Evolutionary conservation across 2,329 filamentous ascomycete genomes (phyloP).

Genomic region (Nemania sp.): DNA sequence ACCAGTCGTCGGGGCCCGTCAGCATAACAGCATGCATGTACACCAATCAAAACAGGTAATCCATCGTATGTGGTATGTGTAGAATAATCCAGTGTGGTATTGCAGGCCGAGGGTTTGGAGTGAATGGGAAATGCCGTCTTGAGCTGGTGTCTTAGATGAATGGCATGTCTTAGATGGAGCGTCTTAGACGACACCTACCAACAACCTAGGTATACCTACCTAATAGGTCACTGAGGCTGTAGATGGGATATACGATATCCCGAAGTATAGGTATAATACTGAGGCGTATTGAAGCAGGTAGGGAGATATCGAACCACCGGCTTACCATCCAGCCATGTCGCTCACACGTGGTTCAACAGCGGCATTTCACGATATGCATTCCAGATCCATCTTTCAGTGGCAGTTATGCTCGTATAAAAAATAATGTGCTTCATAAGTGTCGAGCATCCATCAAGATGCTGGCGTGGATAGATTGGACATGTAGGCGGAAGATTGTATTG

Average conservation of each 20-base stretch:
- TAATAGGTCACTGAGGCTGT: too few relatives aligned
- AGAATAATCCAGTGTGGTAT: conserved; percentile 9
- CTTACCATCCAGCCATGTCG: conserved; percentile 14
- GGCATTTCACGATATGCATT: conserved; percentile 23
- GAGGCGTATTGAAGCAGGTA: neutral
- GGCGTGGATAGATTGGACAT: conserved; percentile 1
- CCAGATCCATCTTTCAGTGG: conserved; percentile 21
- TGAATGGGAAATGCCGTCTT: neutral
- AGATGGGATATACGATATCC: too few relatives aligned
- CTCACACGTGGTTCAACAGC: conserved; percentile 26
- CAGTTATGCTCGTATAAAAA: neutral
- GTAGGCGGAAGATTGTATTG: too few relatives aligned
- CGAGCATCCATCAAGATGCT: conserved; percentile 2
- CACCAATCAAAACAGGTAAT: too few relatives aligned
- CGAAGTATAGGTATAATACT: too few relatives aligned
- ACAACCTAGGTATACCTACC: too few relatives aligned
- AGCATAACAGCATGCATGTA: neutral
- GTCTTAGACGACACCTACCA: too few relatives aligned
- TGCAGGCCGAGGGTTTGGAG: conserved; percentile 12
- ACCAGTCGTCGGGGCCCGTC: neutral
- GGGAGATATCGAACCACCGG: conserved; percentile 25
- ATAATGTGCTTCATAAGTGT: neutral
- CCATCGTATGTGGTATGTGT: neutral
- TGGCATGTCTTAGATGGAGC: too few relatives aligned
- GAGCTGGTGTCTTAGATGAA: neutral